Conservation (phyloP, 257 asterid genomes). For the Rhazya stricta region DNA sequence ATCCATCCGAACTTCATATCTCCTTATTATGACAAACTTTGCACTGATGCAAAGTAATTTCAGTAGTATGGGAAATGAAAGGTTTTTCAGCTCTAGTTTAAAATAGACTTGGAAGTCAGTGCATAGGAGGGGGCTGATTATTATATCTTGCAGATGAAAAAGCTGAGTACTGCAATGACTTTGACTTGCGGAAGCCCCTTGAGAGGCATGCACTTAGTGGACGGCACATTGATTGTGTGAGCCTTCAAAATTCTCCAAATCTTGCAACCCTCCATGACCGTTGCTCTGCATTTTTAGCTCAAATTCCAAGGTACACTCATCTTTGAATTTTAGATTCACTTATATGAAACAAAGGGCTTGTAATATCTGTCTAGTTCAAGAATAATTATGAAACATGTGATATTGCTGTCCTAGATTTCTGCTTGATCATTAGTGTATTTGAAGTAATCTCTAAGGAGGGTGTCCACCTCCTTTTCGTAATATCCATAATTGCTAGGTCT, state of each 20-base stretch:
- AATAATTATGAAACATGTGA: background rate
- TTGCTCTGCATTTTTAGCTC: constrained; percentile 75
- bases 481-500: no score
- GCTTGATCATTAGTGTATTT: background rate
- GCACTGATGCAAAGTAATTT: background rate
- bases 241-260: constrained; percentile 61
- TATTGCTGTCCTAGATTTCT: background rate
- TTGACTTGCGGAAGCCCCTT: constrained; percentile 88
- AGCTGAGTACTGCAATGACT: constrained; percentile 72
- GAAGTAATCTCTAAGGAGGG: background rate
- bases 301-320: constrained; percentile 49
- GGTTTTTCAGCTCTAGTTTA: background rate
- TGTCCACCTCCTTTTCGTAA: background rate
- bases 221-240: constrained; percentile 56
- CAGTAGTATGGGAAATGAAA: background rate
- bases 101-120: constrained; percentile 7
- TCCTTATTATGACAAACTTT: background rate
- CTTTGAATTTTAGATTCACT: background rate
- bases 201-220: constrained; percentile 72
- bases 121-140: constrained; percentile 12
- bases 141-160: constrained; percentile 57
- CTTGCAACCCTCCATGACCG: constrained; percentile 53
- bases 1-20: background rate
- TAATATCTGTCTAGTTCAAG: background rate
- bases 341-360: background rate